Evolutionary conservation across 768 basidiomycete species (phyloP).

Genomic region (Agrocybe chaxingu): DNA sequence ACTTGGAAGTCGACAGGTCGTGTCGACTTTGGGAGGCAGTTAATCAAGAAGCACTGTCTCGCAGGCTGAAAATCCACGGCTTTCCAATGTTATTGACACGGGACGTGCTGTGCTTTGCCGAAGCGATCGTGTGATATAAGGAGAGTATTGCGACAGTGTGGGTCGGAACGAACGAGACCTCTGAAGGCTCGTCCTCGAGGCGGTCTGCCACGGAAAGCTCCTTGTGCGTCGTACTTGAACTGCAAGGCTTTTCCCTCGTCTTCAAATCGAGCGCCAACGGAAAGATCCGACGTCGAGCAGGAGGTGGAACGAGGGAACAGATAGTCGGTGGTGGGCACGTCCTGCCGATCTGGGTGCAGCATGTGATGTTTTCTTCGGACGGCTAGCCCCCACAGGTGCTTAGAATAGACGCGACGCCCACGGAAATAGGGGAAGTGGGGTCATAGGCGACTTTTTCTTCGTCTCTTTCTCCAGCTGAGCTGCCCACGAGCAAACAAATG

Average conservation of each 20-base stretch:
- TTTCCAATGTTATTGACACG: neutral
- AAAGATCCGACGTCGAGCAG: too few relatives aligned
- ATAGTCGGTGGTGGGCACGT: neutral
- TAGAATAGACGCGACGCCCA: slow-evolving; percentile 8
- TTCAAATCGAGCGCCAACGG: too few relatives aligned
- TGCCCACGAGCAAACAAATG: neutral
- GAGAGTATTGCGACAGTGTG: neutral
- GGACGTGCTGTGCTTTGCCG: neutral
- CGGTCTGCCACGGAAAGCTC: too few relatives aligned
- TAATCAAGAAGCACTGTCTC: neutral
- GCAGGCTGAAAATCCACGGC: neutral
- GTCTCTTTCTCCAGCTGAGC: neutral
- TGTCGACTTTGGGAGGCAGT: slow-evolving; percentile 2
- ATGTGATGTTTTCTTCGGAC: slow-evolving; percentile 6
- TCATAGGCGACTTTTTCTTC: neutral
- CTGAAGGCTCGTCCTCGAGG: too few relatives aligned
- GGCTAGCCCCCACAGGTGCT: neutral
- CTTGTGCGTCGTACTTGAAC: neutral
- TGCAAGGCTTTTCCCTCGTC: neutral
- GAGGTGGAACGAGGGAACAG: too few relatives aligned
- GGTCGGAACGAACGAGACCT: neutral
- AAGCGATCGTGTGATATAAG: neutral
- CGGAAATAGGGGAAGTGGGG: neutral
- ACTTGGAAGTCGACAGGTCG: slow-evolving; percentile 1
- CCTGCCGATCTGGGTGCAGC: neutral